Conservation (phyloP, 2,329 filamentous ascomycete genomes). For the Lasiodiplodia hormozganensis region DNA sequence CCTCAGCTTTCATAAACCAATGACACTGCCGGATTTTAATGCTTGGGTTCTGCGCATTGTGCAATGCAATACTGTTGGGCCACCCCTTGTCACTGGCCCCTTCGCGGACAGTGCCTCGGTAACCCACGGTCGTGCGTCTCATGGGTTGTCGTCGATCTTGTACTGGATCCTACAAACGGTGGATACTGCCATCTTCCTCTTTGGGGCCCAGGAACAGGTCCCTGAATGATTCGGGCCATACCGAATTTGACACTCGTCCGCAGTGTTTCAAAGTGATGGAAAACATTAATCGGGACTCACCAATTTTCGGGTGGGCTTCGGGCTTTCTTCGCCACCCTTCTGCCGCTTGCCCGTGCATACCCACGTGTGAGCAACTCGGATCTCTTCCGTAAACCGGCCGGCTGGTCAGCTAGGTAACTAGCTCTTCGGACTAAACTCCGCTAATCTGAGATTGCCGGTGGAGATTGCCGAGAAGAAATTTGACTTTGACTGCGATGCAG, state of each 20-base stretch:
- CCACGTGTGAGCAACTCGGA: constrained; percentile 2
- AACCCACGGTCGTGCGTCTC: background rate
- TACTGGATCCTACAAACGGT: background rate
- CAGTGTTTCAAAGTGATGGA: constrained; percentile 9
- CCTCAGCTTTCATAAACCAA: constrained; percentile 34
- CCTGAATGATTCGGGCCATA: too few species aligned
- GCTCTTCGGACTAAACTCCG: constrained; percentile 3
- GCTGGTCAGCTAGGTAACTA: background rate
- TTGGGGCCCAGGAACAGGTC: background rate
- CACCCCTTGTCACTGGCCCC: background rate
- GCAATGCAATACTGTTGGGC: background rate
- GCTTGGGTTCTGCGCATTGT: background rate
- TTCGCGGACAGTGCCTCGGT: background rate
- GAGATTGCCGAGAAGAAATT: background rate
- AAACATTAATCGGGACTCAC: background rate
- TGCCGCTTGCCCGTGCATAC: background rate
- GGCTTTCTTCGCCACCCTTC: background rate
- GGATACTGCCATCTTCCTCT: background rate
- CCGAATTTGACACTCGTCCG: background rate
- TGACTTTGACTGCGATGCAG: background rate
- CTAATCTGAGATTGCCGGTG: background rate
- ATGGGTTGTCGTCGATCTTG: background rate
- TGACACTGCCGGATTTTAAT: background rate
- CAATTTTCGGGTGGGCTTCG: background rate
- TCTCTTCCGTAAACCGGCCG: background rate